These are phyloP conservation scores for Ziziphus jujuba DNA, from an alignment of 306 rosid species.

Conservation along the genomic window DNA sequence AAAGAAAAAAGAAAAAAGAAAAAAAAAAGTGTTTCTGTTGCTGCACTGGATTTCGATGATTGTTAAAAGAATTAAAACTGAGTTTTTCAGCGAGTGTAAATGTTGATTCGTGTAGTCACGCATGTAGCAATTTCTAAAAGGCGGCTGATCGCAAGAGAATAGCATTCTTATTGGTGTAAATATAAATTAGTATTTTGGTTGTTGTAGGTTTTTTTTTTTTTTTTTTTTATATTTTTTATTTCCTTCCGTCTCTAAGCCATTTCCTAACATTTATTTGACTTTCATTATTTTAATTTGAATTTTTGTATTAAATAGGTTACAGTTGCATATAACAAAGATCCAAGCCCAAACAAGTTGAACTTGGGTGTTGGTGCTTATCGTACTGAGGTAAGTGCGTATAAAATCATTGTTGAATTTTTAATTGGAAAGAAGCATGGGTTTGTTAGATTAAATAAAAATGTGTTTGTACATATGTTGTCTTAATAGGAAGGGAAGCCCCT, in stretches of 20 bases:
- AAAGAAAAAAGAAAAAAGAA: too few relatives aligned
- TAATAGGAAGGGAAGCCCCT: conserved; percentile 96
- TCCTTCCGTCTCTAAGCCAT: too few relatives aligned
- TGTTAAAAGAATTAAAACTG: background rate
- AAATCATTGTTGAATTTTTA: background rate
- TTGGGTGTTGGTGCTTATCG: conserved; percentile 98
- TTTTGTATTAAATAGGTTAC: conserved; percentile 59
- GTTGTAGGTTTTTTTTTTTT: background rate
- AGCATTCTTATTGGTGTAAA: too few relatives aligned
- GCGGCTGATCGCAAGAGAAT: too few relatives aligned
- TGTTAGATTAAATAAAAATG: background rate
- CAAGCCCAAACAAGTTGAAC: conserved; percentile 82
- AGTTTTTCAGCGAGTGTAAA: background rate
- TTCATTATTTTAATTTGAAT: background rate
- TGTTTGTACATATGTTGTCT: conserved; percentile 3
- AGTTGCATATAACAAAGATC: conserved; percentile 89
- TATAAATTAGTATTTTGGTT: too few relatives aligned
- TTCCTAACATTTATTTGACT: too few relatives aligned
- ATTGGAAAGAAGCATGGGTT: background rate
- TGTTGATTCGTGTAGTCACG: background rate
- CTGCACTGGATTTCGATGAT: background rate
- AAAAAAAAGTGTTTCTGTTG: background rate
- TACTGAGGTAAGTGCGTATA: conserved; percentile 68
- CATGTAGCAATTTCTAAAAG: background rate
- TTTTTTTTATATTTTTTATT: too few relatives aligned